Percentiles rank a stretch among this genome's conserved stretches.
phyloP scores from a whole-genome alignment of 2,329 filamentous ascomycete species.

The Thermoascus crustaceus region DNA sequence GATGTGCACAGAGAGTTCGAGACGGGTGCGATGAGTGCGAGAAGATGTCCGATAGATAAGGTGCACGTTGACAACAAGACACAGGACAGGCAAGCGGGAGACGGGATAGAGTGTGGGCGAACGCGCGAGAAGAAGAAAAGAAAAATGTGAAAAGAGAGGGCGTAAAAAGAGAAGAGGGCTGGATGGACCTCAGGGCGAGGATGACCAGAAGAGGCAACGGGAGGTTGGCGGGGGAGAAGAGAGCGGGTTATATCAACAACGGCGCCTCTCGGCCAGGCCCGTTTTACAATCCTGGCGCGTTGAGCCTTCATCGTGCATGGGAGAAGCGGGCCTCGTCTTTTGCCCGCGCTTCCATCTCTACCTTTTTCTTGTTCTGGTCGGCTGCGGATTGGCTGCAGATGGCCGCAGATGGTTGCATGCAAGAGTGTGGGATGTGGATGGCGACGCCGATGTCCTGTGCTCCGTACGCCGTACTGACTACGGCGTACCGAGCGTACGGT shows the following conservation, averaged over 20 bases:
- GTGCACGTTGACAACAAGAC: slow-evolving; percentile 12
- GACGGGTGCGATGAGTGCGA: slow-evolving; percentile 10
- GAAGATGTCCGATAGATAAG: slow-evolving; percentile 12
- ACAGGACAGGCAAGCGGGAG: slow-evolving; percentile 10
- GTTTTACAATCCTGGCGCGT: not conserved
- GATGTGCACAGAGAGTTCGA: slow-evolving; percentile 18
- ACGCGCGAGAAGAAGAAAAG: slow-evolving; percentile 6
- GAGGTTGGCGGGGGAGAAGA: slow-evolving; percentile 6
- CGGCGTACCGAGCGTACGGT: slow-evolving; percentile 17
- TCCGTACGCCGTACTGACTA: slow-evolving; percentile 8
- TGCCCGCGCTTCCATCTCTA: not conserved
- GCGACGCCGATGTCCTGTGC: slow-evolving; percentile 10
- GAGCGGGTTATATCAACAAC: slow-evolving; percentile 3
- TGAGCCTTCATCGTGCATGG: not conserved
- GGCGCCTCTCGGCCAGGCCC: not conserved
- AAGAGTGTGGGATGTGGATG: slow-evolving; percentile 3
- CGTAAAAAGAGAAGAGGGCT: slow-evolving; percentile 13
- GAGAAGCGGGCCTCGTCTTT: slow-evolving; percentile 1
- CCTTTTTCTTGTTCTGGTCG: slow-evolving; percentile 1
- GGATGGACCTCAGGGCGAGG: slow-evolving; percentile 13
- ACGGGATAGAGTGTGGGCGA: slow-evolving; percentile 12
- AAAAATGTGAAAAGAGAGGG: slow-evolving; percentile 7
- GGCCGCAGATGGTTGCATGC: slow-evolving; percentile 5
- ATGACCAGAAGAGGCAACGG: slow-evolving; percentile 13
- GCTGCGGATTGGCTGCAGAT: slow-evolving; percentile 3